Evolutionary conservation across 306 rosid species (phyloP), one percentile per base, ranked within the genome.

Genomic region (Quercus robur): DNA sequence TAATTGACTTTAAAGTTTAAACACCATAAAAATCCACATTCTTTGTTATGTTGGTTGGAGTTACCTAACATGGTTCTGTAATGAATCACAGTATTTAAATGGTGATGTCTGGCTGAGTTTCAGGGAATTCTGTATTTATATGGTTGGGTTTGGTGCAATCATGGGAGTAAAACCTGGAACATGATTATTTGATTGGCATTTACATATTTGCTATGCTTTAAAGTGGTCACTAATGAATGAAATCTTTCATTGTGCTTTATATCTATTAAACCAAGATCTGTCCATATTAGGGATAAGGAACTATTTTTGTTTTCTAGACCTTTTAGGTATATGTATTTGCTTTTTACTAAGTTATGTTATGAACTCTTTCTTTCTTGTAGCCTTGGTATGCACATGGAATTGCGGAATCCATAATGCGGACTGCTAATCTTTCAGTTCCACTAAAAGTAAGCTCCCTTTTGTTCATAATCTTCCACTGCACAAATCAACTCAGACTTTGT

Each of bases 381-480:
- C 97, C 99, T 75, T 94, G 99, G 97, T 94, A 94, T 88, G 97
- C 99, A 30, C 99, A 90, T 83, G 99, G 98, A 68, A 94, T 94
- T 83, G 99, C 95, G 30, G 97, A 91, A 90, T 88, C 99, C 87
- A 94, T 94, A 84, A 85, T 93, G 99, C 98, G 97, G 58, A 94
- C 99, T 59, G 93, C 99, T 80, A 94, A 91, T 76, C 93, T 94
- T 83, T 94, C 99, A n/a, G 89, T 93, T 84, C 99, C 99, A 52
- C 86, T 94, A 30, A 94, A 90, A 88, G 97, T 94, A 85, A 87
- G 97, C 52, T 30, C 85, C 75, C 71, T 80, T 71, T 77, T 28
- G 77, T 31, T 74, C 55, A 17, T 35, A 56, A 18, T 15, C 44
- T 33, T 52, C 30, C 3, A 11, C 75, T 12, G 66, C 18, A 76